Base-by-base conservation (phyloP, 441 rosid genomes). In the Iberis amara region DNA sequence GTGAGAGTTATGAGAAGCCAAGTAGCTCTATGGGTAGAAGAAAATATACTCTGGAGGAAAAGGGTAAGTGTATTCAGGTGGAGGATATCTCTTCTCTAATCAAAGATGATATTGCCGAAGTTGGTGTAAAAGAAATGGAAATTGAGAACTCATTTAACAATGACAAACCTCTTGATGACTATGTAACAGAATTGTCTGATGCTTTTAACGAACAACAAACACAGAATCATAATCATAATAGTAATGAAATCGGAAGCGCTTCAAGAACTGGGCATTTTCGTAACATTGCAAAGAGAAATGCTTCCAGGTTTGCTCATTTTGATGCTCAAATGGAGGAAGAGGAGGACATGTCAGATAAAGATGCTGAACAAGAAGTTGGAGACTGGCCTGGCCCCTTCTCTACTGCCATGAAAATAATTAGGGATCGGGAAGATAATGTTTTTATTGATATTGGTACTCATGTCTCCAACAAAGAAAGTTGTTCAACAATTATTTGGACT, bases 301-400 rank as follows among this genome's bases (percentile, higher is more conserved):
- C 98, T 39, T 68, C 78, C 43, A 78, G 73, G 26, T 86, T 86
- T 72, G 97, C 98, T 49, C 73, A 70, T 72, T 89, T 75, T 66
- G 72, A 74, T 46, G 30, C 57, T 26, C 63, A 70, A n/a, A 66
- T 67, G 38, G 72, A 63, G 18, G 79, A 60, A 57, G 35, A 9
- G 24, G 76, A 74, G 55, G 75, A 68, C 58, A 12, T 53, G 45
- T 53, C 75, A 13, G 65, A 66, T 47, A 54, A 18, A 41, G 80
- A 79, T 57, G 73, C n/a, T 57, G 73, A 67, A 54, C 35, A 47
- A 39, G 71, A 57, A 13, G 65, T 66, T 42, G 92, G 82, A 65
- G 97, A 92, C 68, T 92, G 97, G 97, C 98, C 97, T 4, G 98
- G 98, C 42, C 97, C 98, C 10, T 92, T 86, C 71, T 83, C 98